Base-by-base conservation (phyloP, 495 filamentous ascomycete genomes). In the Podospora pseudoanserina region DNA sequence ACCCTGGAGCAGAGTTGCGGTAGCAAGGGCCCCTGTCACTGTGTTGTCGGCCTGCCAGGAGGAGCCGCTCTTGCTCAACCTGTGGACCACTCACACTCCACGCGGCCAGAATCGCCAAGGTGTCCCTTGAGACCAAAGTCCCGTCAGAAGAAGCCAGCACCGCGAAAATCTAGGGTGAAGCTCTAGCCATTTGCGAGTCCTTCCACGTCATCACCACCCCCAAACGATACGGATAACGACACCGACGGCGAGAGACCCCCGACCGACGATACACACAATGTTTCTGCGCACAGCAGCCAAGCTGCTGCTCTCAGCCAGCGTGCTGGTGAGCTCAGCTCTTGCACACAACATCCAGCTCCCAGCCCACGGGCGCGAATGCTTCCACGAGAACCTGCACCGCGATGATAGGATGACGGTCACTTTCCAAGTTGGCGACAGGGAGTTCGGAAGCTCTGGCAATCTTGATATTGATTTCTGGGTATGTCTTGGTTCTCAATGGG, bases 381-480 rank as follows among this genome's bases (percentile, higher is more conserved):
- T 97, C 86, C 92, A 97, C 86, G 95, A 99, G 82, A 78, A 82
- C 61, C 88, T 99, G 56, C 93, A 97, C 82, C 87, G 85, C 72
- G 95, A 97, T 79, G 95, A 99, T 82, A 89, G 90, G 79, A 99
- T 99, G 95, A 97, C 93, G 11, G 94, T 99, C 34, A 95, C 93
- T 18, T 99, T 97, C 84, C 95, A 98, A 83, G 94, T 98, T 67
- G 95, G 96, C 71, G 95, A 99, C 77, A 81, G 96, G 66, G 95
- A 99, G 74, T 98, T 97, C 79, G 95, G 94, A 32, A 89, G 91
- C 18, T 93, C 92, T 55, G 94, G 95, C 15, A 98, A 97, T 75
- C 83, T 99, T 19, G 95, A 98, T 72, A 87, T 98, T 77, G 95
- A 98, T 79, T 98, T 98, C 79, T 99, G 94, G 95, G 95, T 97